These are phyloP conservation scores for Apiotrichum siamense DNA, from an alignment of 1,284 basidiomycete species.

Conservation along the genomic window DNA sequence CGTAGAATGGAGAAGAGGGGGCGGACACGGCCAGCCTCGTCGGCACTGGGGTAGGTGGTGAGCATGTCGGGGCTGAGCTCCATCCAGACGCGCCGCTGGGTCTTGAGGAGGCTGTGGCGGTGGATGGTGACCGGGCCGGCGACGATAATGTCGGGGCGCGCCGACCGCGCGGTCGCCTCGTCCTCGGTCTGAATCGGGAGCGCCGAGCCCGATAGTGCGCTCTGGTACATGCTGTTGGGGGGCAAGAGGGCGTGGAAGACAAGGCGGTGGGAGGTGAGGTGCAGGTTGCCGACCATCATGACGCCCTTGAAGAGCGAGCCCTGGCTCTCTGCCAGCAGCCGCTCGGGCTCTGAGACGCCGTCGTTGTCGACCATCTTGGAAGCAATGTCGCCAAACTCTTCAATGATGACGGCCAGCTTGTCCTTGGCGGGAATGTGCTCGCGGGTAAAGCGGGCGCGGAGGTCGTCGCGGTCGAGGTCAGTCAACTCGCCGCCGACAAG, in stretches of 20 bases:
- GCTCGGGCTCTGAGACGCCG: constrained; percentile 50
- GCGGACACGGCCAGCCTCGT: constrained; percentile 54
- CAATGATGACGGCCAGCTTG: constrained; percentile 41
- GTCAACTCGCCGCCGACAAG: not conserved
- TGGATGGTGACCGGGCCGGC: constrained; percentile 56
- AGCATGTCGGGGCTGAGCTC: constrained; percentile 60
- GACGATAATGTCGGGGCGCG: constrained; percentile 48
- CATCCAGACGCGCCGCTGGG: constrained; percentile 56
- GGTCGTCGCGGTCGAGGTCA: not conserved
- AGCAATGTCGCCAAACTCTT: constrained; percentile 44
- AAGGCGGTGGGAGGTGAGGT: constrained; percentile 60
- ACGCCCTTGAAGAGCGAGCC: constrained; percentile 51
- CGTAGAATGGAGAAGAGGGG: constrained; percentile 55
- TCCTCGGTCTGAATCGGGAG: constrained; percentile 9
- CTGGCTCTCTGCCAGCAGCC: constrained; percentile 55
- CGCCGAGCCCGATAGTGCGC: not conserved
- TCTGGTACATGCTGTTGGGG: constrained; percentile 37
- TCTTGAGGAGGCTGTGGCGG: constrained; percentile 46
- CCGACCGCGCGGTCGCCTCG: constrained; percentile 4
- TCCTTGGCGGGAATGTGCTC: constrained; percentile 30
- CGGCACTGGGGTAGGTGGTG: constrained; percentile 56
- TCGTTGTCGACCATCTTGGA: constrained; percentile 52
- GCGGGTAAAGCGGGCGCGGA: constrained; percentile 1
- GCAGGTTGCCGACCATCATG: constrained; percentile 57
- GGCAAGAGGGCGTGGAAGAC: constrained; percentile 62